phyloP scores from a whole-genome alignment of 2,329 filamentous ascomycete species.

The Xylariomycetidae sp. region DNA sequence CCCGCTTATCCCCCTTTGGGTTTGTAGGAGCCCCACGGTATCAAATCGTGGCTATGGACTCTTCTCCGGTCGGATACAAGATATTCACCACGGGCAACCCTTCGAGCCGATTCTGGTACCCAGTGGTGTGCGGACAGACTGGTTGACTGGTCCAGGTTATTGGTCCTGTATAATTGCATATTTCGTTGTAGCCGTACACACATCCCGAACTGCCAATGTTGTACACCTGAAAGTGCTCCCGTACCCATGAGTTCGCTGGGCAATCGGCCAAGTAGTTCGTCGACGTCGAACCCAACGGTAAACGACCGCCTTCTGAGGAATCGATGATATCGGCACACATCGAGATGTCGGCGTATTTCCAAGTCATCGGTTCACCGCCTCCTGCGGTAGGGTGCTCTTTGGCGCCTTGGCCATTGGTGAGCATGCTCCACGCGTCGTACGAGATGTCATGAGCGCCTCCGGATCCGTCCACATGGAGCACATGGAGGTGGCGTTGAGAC shows the following conservation, averaged over 20 bases:
- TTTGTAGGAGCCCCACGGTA: too few relatives aligned
- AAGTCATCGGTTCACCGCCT: slow-evolving; percentile 43
- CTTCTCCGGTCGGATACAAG: background rate
- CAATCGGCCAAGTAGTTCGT: slow-evolving; percentile 36
- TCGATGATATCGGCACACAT: slow-evolving; percentile 42
- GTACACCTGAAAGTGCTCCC: slow-evolving; percentile 38
- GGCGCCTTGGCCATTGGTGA: slow-evolving; percentile 40
- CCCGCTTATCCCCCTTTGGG: too few relatives aligned
- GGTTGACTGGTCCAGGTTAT: background rate
- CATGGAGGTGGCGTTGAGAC: slow-evolving; percentile 43
- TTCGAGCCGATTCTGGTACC: background rate
- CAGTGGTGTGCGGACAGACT: background rate
- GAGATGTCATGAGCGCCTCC: slow-evolving; percentile 50
- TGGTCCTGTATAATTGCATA: slow-evolving; percentile 38
- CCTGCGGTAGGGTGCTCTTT: slow-evolving; percentile 36
- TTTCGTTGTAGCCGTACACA: slow-evolving; percentile 39
- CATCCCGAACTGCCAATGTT: slow-evolving; percentile 45
- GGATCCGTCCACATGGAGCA: slow-evolving; percentile 52
- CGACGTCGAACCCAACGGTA: too few relatives aligned
- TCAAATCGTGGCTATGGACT: too few relatives aligned
- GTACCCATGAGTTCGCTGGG: slow-evolving; percentile 32
- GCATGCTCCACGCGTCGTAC: slow-evolving; percentile 57
- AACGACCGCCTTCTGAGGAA: too few relatives aligned
- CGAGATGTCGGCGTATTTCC: slow-evolving; percentile 36
- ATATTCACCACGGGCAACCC: background rate